These are phyloP conservation scores for Pneumocystis oryctolagi DNA, from an alignment of 1,139 yeast species.

Conservation along the genomic window DNA sequence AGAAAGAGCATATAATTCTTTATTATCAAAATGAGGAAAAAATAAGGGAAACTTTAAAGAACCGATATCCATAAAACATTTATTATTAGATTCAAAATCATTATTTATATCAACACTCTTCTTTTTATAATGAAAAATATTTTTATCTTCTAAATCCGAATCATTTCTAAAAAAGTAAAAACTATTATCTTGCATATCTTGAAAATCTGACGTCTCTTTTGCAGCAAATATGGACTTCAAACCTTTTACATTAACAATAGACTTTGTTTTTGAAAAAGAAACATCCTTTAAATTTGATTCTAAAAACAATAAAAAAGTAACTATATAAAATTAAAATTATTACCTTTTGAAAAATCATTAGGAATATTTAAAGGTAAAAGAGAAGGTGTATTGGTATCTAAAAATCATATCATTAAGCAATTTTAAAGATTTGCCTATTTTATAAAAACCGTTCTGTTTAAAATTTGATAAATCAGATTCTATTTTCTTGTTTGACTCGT, in stretches of 20 bases:
- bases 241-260: background rate
- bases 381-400: background rate
- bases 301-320: background rate
- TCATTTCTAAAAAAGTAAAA: background rate
- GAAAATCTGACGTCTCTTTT: background rate
- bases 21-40: background rate
- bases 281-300: background rate
- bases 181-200: background rate
- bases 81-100: background rate
- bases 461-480: background rate
- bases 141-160: background rate
- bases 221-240: background rate
- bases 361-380: background rate
- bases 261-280: background rate
- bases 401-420: background rate
- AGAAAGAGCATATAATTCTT: background rate
- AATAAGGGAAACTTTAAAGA: background rate
- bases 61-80: background rate
- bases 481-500: background rate
- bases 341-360: background rate
- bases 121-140: background rate
- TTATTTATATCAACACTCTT: background rate
- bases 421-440: background rate
- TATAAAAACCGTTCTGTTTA: background rate
- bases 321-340: background rate